Base-by-base conservation (phyloP, 768 basidiomycete species). In the Auriculariales sp. region DNA sequence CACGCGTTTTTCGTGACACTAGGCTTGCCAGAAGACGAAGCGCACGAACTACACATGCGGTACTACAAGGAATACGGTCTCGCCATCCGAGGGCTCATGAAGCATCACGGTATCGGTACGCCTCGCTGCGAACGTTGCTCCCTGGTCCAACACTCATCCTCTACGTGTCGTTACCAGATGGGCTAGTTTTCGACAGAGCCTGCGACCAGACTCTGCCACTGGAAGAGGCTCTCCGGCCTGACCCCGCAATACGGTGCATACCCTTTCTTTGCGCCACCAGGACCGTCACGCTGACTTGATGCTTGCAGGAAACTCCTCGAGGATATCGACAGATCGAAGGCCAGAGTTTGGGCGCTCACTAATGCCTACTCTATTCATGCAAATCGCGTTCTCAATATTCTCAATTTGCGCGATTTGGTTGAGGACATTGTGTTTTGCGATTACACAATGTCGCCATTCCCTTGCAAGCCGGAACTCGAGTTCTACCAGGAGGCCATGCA, bases 351-450 rank as follows among this genome's bases (percentile, higher is more conserved):
- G 88, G 86, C 75, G 2, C 64, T 91, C 35, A 92, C 89, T 3
- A 92, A 92, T 59, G 89, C 89, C 10, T 90, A 89, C 61, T 70
- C 71, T 49, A 68, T 75, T 88, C 89, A 92, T 61, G 89, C 89
- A 11, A 67, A 75, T 56, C 75, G 89, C 19, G 89, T 92, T 2
- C 71, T 92, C 50, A 68, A 69, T 14, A 87, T 92, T 39, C 69
- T 92, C 32, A 69, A 75, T 46, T 62, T 92, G 9, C 74, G 76
- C 19, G 84, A 89, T 59, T 75, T 79, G 39, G 67, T 92, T 49
- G 76, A 78, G 85, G 81, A 49, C 3, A 60, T 92, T 14, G 77
- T 87, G 9, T 92, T 68, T 58, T 92, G 89, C 57, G 79, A 92
- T 62, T 92, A 91, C 56, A 62, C 68, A 22, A 56, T 74, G 32